phyloP scores from a whole-genome alignment of 805 yeast species.

The Cyberlindnera petersonii region DNA sequence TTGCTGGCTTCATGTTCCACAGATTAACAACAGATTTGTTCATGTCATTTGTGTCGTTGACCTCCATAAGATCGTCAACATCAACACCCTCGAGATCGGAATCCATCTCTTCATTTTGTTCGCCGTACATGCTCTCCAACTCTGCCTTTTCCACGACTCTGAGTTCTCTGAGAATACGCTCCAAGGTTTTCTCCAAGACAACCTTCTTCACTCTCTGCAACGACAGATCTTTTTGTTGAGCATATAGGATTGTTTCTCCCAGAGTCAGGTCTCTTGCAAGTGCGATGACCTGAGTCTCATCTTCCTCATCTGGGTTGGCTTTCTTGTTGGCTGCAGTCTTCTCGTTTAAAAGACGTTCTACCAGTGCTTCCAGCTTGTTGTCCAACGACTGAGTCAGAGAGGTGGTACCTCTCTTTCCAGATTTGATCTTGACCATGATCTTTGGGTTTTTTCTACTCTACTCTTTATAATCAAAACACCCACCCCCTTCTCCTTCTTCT shows the following conservation, averaged over 20 bases:
- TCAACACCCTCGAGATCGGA: conserved; percentile 35
- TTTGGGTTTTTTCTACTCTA: no score
- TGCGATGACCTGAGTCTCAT: conserved; percentile 41
- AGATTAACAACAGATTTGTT: conserved; percentile 71
- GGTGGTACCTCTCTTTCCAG: conserved; percentile 23
- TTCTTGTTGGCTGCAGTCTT: conserved; percentile 42
- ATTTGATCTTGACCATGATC: conserved; percentile 33
- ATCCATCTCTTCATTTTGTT: conserved; percentile 29
- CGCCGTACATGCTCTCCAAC: conserved; percentile 23
- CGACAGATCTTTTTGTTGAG: conserved; percentile 62
- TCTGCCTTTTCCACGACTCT: conserved; percentile 62
- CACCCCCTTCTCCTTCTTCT: no score
- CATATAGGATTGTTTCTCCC: conserved; percentile 51
- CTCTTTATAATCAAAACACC: no score
- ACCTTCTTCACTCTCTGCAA: conserved; percentile 67
- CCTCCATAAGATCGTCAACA: conserved; percentile 57
- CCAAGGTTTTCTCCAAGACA: conserved; percentile 59
- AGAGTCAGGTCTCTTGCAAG: conserved; percentile 56
- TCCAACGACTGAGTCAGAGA: conserved; percentile 40
- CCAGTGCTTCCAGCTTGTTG: conserved; percentile 50
- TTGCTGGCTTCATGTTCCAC: conserved; percentile 48
- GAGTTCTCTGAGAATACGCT: conserved; percentile 50
- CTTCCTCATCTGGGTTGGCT: conserved; percentile 30
- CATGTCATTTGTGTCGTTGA: conserved; percentile 59
- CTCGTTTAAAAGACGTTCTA: conserved; percentile 57